These are phyloP conservation scores for Borovskyia barvae DNA, from an alignment of 208 protist genomes.

Conservation along the genomic window DNA sequence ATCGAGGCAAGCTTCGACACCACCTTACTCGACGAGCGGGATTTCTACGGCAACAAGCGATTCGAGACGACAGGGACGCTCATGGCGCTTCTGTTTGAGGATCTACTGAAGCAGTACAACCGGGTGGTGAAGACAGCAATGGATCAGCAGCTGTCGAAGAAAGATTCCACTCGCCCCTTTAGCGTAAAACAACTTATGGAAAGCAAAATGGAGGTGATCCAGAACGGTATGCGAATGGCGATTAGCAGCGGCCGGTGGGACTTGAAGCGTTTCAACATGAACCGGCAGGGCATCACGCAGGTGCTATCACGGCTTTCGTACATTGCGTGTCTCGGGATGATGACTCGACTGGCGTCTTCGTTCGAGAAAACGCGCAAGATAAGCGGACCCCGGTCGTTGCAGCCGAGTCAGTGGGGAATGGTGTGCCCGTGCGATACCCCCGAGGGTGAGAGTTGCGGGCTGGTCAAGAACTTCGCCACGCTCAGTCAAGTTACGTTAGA, in stretches of 20 bases:
- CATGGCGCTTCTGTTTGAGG: constrained; percentile 98
- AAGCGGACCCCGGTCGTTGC: constrained; percentile 92
- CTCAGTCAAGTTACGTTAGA: constrained; percentile 98
- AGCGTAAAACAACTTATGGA: constrained; percentile 92
- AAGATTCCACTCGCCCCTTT: constrained; percentile 86
- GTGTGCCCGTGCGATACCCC: constrained; percentile 99
- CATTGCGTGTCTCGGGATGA: constrained; percentile 98
- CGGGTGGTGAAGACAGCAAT: constrained; percentile 92
- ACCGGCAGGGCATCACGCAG: constrained; percentile 94
- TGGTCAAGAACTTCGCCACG: constrained; percentile 99
- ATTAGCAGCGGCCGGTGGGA: constrained; percentile 97
- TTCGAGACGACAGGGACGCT: constrained; percentile 97
- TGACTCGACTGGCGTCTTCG: constrained; percentile 98
- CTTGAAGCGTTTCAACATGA: constrained; percentile 98
- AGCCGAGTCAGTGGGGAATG: constrained; percentile 99
- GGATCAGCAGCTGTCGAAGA: constrained; percentile 90
- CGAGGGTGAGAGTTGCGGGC: constrained; percentile 98
- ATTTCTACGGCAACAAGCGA: constrained; percentile 99
- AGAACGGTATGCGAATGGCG: constrained; percentile 95
- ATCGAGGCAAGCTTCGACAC: constrained; percentile 92
- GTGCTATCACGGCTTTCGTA: constrained; percentile 98
- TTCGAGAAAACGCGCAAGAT: constrained; percentile 99
- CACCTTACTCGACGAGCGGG: constrained; percentile 95
- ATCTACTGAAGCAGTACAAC: constrained; percentile 99
- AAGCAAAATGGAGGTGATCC: constrained; percentile 96